These are phyloP conservation scores for Penicillium sp. DNA, from an alignment of 2,329 filamentous ascomycete species.

Conservation along the genomic window DNA sequence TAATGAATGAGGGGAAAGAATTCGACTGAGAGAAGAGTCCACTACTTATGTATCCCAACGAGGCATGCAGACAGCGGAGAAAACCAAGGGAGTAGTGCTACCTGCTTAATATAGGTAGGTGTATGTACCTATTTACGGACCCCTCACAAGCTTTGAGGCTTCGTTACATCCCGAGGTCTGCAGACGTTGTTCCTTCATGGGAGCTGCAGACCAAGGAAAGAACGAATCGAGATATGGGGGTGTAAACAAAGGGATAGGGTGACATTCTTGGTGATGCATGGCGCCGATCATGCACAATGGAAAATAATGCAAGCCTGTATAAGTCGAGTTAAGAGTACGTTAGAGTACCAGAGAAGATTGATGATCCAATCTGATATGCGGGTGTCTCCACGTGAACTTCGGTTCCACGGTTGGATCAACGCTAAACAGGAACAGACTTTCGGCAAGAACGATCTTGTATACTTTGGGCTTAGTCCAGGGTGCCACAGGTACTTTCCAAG, in stretches of 20 bases:
- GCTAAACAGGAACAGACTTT: neutral
- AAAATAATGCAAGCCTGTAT: neutral
- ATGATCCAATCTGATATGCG: slow-evolving; percentile 13
- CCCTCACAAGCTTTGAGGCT: neutral
- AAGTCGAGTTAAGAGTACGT: neutral
- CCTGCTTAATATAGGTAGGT: neutral
- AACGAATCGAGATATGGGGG: neutral
- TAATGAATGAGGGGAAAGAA: neutral
- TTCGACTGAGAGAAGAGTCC: neutral
- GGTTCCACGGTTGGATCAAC: neutral
- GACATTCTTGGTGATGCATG: neutral
- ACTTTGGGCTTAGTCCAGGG: neutral
- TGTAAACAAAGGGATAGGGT: slow-evolving; percentile 2
- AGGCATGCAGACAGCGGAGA: neutral
- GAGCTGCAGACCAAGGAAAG: neutral
- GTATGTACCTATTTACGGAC: neutral
- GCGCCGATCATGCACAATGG: neutral
- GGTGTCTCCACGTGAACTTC: slow-evolving; percentile 12
- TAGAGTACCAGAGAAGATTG: neutral
- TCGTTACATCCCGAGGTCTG: neutral
- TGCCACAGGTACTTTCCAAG: neutral
- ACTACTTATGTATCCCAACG: neutral
- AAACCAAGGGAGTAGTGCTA: neutral
- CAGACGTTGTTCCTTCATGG: neutral
- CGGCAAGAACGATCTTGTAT: slow-evolving; percentile 1